These are phyloP conservation scores for Lizonia empirigonia DNA, from an alignment of 2,329 filamentous ascomycete genomes.

Conservation along the genomic window DNA sequence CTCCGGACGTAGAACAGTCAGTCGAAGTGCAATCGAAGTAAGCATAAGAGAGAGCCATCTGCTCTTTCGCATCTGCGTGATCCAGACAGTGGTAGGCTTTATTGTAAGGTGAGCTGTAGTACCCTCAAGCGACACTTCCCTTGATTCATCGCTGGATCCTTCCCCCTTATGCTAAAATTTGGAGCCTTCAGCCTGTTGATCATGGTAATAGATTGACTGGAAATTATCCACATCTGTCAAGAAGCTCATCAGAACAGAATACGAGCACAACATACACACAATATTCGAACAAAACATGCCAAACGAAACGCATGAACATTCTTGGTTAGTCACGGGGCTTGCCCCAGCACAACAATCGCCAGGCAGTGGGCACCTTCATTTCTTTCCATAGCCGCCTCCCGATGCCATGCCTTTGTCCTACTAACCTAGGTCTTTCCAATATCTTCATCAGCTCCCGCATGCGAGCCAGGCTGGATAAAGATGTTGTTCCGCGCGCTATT, in stretches of 20 bases:
- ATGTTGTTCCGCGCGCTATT: slow-evolving; percentile 20
- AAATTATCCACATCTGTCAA: not conserved
- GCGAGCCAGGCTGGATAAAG: slow-evolving; percentile 17
- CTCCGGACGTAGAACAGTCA: not conserved
- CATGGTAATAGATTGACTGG: not conserved
- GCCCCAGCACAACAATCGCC: too few relatives aligned
- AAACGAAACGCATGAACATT: not conserved
- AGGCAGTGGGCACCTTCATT: not conserved
- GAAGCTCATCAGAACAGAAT: too few relatives aligned
- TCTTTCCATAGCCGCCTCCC: not conserved
- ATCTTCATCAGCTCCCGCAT: slow-evolving; percentile 9
- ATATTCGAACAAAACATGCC: not conserved
- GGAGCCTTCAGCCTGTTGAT: not conserved
- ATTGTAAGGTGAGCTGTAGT: not conserved
- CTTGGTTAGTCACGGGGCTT: not conserved
- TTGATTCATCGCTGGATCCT: too few relatives aligned
- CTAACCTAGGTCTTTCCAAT: slow-evolving; percentile 1
- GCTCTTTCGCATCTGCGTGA: too few relatives aligned
- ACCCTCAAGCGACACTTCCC: too few relatives aligned
- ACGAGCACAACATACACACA: too few relatives aligned
- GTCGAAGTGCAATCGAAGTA: not conserved
- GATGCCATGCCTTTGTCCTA: slow-evolving; percentile 5
- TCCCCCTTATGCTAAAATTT: not conserved
- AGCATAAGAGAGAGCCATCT: too few relatives aligned
- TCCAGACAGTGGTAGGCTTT: too few relatives aligned